phyloP scores from a whole-genome alignment of 495 filamentous ascomycete species.

The Neurospora sp. region DNA sequence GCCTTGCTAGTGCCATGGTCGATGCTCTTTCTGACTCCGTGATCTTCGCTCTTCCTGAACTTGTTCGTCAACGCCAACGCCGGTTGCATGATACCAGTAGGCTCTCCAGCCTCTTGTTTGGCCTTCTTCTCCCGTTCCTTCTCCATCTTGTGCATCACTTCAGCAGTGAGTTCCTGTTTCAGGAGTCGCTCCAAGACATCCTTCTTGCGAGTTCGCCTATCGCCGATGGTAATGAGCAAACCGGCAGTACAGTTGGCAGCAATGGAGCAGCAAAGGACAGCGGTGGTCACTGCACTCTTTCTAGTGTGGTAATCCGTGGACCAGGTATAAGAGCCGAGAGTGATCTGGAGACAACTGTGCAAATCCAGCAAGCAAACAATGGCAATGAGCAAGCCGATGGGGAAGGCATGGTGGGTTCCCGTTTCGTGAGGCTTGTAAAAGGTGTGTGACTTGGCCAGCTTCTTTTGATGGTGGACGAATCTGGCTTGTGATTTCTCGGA shows the following conservation, averaged over 20 bases:
- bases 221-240: conserved; percentile 61
- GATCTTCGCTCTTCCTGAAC: background rate
- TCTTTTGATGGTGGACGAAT: conserved; percentile 61
- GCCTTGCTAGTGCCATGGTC: background rate
- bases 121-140: conserved; percentile 42
- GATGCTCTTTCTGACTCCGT: background rate
- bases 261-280: conserved; percentile 69
- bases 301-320: conserved; percentile 53
- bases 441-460: conserved; percentile 65
- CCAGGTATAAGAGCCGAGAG: conserved; percentile 66
- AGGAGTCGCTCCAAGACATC: conserved; percentile 66
- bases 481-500: conserved; percentile 49
- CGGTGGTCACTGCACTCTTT: conserved; percentile 60
- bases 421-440: conserved; percentile 85
- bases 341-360: conserved; percentile 64
- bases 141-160: conserved; percentile 61
- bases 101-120: conserved; percentile 3
- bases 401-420: conserved; percentile 67
- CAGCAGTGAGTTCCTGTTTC: conserved; percentile 59
- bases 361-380: conserved; percentile 66
- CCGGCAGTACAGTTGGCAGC: conserved; percentile 61
- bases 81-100: background rate
- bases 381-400: conserved; percentile 56
- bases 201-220: conserved; percentile 66
- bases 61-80: background rate